Evolutionary conservation across 257 asterid genomes (phyloP), one percentile per base, ranked within the genome.

Genomic region (Solanum sitiens): DNA sequence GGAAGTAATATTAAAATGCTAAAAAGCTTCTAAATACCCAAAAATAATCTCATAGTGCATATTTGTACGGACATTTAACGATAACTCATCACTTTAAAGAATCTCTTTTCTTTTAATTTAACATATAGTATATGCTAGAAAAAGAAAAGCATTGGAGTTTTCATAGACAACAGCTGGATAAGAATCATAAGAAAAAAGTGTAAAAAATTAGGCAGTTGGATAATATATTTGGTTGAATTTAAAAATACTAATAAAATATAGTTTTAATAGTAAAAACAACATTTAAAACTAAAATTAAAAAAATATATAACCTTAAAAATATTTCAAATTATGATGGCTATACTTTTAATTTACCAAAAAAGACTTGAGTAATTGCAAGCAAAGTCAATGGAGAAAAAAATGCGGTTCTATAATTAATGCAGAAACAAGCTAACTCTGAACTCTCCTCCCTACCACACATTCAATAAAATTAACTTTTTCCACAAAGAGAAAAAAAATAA

Each of bases 1-100:
- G 33, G 15, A 65, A n/a, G 71, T 63, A 63, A 70, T 30, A 7
- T 6, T 10, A 23, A 75, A 87, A 40, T 84, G 86, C 72, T 65
- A 88, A 77, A 37, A 79, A 82, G 25, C 32, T 42, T 79, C 40
- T 14, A 14, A 89, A 87, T 30, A 83, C 93, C 80, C 89, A 42
- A 71, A 42, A 71, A 37, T n/a, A 37, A 89, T 47, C 75, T 91
- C 91, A 83, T 84, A 84, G n/a, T 72, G 91, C 88, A 86, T 83
- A 59, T 76, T 63, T 75, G 87, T 85, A 88, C 87, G 30, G 77
- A n/a, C 65, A 84, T 85, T 82, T 32, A 63, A 75, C 70, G 16
- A 79, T 80, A 76, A 33, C 82, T 88, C 86, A 87, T 74, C 86
- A 85, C 83, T 61, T 39, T 79, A 73, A 80, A 89, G 92, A 91